Base-by-base conservation (phyloP, 2,329 filamentous ascomycete genomes). In the Ascochyta koolunga region DNA sequence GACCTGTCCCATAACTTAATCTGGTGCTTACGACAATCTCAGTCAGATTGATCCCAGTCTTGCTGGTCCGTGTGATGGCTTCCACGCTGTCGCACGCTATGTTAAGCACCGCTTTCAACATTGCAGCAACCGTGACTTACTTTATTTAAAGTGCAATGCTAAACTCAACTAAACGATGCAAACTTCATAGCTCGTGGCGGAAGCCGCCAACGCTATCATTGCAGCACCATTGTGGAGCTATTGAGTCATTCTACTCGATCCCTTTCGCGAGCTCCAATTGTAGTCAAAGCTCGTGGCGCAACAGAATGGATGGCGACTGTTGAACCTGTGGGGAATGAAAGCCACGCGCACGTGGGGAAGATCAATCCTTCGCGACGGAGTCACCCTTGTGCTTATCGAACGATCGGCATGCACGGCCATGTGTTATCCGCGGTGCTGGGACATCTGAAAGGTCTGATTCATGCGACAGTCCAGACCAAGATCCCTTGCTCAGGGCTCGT, bases 31-130 rank as follows among this genome's bases (percentile, higher is more conserved):
- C 21, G 10, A n/a, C 4, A 21, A 9, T 6, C 39, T 16, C 24
- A n/a, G 58, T 56, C 59, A 50, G 56, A 15, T 58, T 56, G 10
- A 59, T 61, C 19, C 54, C 58, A 2, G 25, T 59, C 5, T 18
- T 43, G 15, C 43, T 66, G 24, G 58, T 66, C 18, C 38, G 47
- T 29, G 63, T 64, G 61, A 58, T 58, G 5, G 58, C 59, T 16
- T 57, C 59, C 35, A 50, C 48, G 7, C 22, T 53, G 11, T 38
- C 45, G 19, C 42, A 45, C n/a, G 54, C 61, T 22, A 19, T 55
- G 21, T 44, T 62, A 25, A 60, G 62, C 19, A 47, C 45, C 3
- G 37, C 18, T 5, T 64, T 64, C 47, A 63, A 63, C 18, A 40
- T 60, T 10, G 46, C 18, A 10, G 6, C 50, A n/a, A 36, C 45